Evolutionary conservation across 2,329 filamentous ascomycete genomes (phyloP).

Genomic region (Curvularia eragrostidis): DNA sequence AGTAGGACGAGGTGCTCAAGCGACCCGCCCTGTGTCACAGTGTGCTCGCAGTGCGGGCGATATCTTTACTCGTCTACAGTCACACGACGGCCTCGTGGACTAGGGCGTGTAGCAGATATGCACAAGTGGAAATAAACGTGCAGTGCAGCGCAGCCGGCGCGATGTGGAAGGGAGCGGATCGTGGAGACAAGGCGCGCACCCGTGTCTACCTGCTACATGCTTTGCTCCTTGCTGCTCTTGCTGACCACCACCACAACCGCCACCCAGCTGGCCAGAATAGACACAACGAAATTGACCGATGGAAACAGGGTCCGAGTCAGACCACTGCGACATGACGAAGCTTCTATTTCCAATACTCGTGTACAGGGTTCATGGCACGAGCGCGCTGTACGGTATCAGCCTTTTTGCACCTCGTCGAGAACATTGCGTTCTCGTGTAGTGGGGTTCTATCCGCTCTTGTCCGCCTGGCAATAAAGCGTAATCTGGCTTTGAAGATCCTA

Average conservation of each 20-base stretch:
- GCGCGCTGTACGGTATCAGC: conserved; percentile 27
- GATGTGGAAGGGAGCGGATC: conserved; percentile 49
- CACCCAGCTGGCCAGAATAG: conserved; percentile 5
- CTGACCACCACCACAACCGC: conserved; percentile 31
- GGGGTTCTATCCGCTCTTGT: conserved; percentile 42
- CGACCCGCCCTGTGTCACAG: conserved; percentile 37
- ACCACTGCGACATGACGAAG: conserved; percentile 15
- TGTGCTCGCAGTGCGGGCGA: conserved; percentile 22
- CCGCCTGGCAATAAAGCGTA: conserved; percentile 38
- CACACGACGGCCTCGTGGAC: conserved; percentile 46
- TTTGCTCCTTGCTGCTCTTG: background rate
- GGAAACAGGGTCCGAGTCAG: conserved; percentile 13
- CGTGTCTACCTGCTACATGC: conserved; percentile 44
- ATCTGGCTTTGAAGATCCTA: conserved; percentile 42
- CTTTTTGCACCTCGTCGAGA: conserved; percentile 29
- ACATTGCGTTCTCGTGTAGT: conserved; percentile 37
- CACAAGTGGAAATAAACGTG: conserved; percentile 52
- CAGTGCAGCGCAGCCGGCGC: conserved; percentile 51
- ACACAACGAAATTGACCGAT: conserved; percentile 16
- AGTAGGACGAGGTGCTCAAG: conserved; percentile 32
- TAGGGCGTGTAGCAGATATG: conserved; percentile 40
- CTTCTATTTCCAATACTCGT: conserved; percentile 20
- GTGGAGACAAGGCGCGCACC: conserved; percentile 40
- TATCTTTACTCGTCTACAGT: conserved; percentile 28
- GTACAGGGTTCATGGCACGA: conserved; percentile 15